Evolutionary conservation across 2,329 filamentous ascomycete species (phyloP).

Genomic region (Phialemoniopsis sp.): DNA sequence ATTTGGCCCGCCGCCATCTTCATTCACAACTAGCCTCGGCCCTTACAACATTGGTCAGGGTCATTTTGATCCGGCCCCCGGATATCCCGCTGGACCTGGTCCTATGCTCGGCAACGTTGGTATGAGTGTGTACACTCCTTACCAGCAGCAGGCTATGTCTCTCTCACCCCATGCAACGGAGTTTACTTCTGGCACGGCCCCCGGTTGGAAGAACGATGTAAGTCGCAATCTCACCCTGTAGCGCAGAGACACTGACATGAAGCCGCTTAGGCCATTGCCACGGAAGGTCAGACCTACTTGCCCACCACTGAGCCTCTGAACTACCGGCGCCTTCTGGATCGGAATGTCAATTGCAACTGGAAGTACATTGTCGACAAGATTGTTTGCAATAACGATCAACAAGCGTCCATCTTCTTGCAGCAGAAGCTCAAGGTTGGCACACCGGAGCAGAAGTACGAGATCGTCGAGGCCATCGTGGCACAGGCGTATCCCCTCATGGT

Average conservation of each 20-base stretch:
- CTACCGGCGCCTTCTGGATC: constrained; percentile 90
- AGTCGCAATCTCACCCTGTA: constrained; percentile 13
- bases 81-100: constrained; percentile 14
- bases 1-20: constrained; percentile 16
- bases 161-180: constrained; percentile 72
- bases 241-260: constrained; percentile 10
- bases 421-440: constrained; percentile 98
- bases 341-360: constrained; percentile 97
- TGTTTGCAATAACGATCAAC: constrained; percentile 97
- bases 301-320: constrained; percentile 89
- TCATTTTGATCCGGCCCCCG: constrained; percentile 18
- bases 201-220: constrained; percentile 54
- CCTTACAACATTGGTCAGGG: constrained; percentile 25
- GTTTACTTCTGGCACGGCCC: constrained; percentile 54
- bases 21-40: constrained; percentile 28
- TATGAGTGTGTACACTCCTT: constrained; percentile 40
- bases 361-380: constrained; percentile 99
- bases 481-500: constrained; percentile 96
- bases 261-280: constrained; percentile 34
- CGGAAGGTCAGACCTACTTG: constrained; percentile 72
- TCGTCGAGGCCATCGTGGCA: constrained; percentile 91
- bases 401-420: constrained; percentile 97
- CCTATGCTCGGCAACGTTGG: constrained; percentile 31
- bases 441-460: constrained; percentile 92
- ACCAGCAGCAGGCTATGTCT: constrained; percentile 53